Evolutionary conservation across 1,139 yeast genomes (phyloP).

Genomic region (Hyphopichia pseudoburtonii): DNA sequence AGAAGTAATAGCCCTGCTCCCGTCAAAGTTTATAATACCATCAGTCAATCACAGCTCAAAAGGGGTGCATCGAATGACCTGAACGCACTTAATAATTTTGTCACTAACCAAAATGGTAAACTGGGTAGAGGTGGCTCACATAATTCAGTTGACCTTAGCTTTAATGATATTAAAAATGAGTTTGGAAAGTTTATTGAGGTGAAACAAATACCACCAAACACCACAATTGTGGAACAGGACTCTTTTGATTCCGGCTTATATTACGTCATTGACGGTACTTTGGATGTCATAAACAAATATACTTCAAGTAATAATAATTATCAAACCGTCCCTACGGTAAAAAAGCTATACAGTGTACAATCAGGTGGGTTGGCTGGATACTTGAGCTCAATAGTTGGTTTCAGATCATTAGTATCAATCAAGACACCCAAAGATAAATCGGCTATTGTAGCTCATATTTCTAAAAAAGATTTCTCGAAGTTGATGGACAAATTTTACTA

Average conservation of each 20-base stretch:
- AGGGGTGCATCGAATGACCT: conserved; percentile 4
- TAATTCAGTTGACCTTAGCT: conserved; percentile 22
- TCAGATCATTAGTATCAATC: conserved; percentile 73
- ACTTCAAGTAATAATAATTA: conserved; percentile 18
- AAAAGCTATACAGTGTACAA: conserved; percentile 53
- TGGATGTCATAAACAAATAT: conserved; percentile 54
- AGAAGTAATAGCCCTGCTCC: conserved; percentile 16
- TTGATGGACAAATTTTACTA: conserved; percentile 75
- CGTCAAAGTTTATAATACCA: conserved; percentile 29
- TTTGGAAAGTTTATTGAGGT: conserved; percentile 66
- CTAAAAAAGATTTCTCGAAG: conserved; percentile 60
- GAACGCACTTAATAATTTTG: conserved; percentile 5
- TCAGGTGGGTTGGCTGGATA: conserved; percentile 91
- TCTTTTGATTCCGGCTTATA: conserved; percentile 71
- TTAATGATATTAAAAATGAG: conserved; percentile 57
- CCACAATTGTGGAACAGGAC: conserved; percentile 61
- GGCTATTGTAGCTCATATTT: conserved; percentile 68
- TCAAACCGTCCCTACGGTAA: conserved; percentile 19
- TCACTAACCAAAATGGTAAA: neutral
- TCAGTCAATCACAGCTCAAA: conserved; percentile 21
- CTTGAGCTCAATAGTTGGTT: conserved; percentile 76
- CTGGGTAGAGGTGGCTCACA: neutral
- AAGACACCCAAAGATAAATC: conserved; percentile 53
- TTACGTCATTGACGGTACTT: conserved; percentile 74
- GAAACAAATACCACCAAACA: conserved; percentile 52